Evolutionary conservation across 176 grass and related monocot genomes (phyloP), one percentile per base, ranked within the genome.

Genomic region (Lolium perenne): DNA sequence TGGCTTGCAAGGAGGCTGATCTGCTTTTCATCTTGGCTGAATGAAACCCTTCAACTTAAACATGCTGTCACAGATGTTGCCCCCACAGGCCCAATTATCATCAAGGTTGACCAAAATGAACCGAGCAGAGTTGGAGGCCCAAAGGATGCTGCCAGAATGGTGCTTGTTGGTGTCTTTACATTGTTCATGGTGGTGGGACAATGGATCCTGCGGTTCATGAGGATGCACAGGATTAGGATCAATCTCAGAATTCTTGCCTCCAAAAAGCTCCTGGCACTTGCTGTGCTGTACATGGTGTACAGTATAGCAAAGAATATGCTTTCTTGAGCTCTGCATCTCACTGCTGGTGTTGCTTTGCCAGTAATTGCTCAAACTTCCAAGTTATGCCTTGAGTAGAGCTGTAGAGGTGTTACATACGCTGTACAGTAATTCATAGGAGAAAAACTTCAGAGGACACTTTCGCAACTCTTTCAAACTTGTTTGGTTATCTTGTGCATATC

Each of bases 241-340:
- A 97, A 92, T 78, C 69, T 94, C 21, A 92, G 95, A 87, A 59
- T 91, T 80, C 69, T 97, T 62, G 92, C 94, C 5, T 96, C 91
- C 12, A 96, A 93, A 77, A 97, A 85, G 76, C 25, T 94, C 71
- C 10, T 89, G 0, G 46, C 35, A 43, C 32, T 81, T 82, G 56
- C 83, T 75, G 47, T 91, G 38, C 38, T 86, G 64, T 92, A 79
- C 62, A 0, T 11, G 2, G 18, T 84, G 65, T 84, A 84, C 50
- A 45, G 9, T 60, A 84, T 87, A 18, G 71, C 86, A 78, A 83
- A 77, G 59, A 80, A 80, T 85, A 81, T 43, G 15, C 29, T 89
- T 17, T 89, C 51, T 76, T 80, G 65, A 73, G 77, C 71, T 43
- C 21, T 78, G 38, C 38, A 14, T 84, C 75, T 84, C 46, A 9